Percentiles rank a stretch among this genome's conserved stretches.
These are phyloP conservation scores for Mariannaea elegans DNA, from an alignment of 2,329 filamentous ascomycete species.

Conservation along the genomic window DNA sequence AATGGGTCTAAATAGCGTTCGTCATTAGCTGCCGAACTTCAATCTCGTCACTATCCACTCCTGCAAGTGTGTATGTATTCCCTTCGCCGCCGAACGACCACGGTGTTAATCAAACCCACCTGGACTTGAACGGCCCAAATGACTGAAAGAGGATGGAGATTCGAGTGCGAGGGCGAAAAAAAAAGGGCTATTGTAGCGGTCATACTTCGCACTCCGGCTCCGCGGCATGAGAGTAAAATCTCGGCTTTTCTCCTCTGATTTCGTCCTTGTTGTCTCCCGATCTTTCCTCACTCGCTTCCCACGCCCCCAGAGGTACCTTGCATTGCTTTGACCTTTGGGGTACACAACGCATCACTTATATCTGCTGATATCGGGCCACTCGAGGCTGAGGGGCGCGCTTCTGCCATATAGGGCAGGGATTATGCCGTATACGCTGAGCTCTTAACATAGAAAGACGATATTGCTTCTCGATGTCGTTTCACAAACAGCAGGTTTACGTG, in stretches of 20 bases:
- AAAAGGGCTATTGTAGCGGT: background rate
- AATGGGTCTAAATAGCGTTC: conserved; percentile 1
- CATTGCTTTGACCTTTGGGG: background rate
- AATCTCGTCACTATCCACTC: conserved; percentile 20
- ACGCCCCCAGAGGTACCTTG: conserved; percentile 1
- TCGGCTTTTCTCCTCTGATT: background rate
- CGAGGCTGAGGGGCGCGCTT: conserved; percentile 5
- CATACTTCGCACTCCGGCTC: conserved; percentile 3
- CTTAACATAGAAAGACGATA: background rate
- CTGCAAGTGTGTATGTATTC: conserved; percentile 10
- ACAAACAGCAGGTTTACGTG: background rate
- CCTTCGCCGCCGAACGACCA: conserved; percentile 23
- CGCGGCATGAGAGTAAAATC: background rate
- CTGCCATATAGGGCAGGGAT: conserved; percentile 10
- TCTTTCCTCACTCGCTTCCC: conserved; percentile 2
- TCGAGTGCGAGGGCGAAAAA: background rate
- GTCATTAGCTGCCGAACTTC: conserved; percentile 10
- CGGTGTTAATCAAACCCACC: conserved; percentile 18
- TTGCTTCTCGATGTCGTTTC: background rate
- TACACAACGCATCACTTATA: background rate
- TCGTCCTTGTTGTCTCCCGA: conserved; percentile 17
- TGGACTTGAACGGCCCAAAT: conserved; percentile 27
- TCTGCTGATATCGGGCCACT: conserved; percentile 13
- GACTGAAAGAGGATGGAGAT: background rate
- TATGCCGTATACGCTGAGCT: background rate